Percentiles rank a stretch among this genome's conserved stretches.
Conservation (phyloP, 345 rosid species). For the Ceriops decandra region DNA sequence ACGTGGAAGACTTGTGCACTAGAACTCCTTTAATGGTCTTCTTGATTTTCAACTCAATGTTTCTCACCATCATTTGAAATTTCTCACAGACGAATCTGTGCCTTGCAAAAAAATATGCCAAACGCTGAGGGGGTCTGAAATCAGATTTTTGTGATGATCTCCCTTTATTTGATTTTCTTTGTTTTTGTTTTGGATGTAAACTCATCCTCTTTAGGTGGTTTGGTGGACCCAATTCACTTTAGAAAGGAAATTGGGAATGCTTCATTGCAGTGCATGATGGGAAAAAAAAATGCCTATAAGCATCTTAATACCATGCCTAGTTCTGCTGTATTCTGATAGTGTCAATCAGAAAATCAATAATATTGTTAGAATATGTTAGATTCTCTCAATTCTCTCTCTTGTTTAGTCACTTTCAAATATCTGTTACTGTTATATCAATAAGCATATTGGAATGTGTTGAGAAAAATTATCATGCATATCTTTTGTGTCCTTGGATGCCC, state of each 20-base stretch:
- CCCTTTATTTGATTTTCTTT: background rate
- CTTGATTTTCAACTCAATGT: slow-evolving; percentile 4
- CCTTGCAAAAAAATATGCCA: too few relatives aligned
- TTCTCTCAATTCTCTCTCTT: too few relatives aligned
- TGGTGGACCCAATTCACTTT: too few relatives aligned
- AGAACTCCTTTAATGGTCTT: background rate
- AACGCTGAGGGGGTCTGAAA: background rate
- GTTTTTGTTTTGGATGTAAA: background rate
- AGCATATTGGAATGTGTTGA: background rate
- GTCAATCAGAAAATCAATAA: background rate
- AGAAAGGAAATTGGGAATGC: too few relatives aligned
- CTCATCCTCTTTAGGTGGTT: background rate
- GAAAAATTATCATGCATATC: background rate
- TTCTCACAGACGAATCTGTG: too few relatives aligned
- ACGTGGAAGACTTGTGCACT: too few relatives aligned
- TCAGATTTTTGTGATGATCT: background rate
- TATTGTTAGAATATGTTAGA: too few relatives aligned
- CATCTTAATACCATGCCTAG: too few relatives aligned
- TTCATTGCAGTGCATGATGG: too few relatives aligned
- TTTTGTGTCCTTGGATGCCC: background rate
- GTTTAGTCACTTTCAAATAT: too few relatives aligned
- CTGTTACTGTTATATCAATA: background rate
- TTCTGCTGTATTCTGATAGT: slow-evolving; percentile 11
- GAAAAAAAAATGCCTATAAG: too few relatives aligned
- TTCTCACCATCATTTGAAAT: slow-evolving; percentile 1